Percentiles rank a stretch among this genome's conserved stretches.
phyloP scores from a whole-genome alignment of 768 basidiomycete species.

The Auricularia auricula-judae region DNA sequence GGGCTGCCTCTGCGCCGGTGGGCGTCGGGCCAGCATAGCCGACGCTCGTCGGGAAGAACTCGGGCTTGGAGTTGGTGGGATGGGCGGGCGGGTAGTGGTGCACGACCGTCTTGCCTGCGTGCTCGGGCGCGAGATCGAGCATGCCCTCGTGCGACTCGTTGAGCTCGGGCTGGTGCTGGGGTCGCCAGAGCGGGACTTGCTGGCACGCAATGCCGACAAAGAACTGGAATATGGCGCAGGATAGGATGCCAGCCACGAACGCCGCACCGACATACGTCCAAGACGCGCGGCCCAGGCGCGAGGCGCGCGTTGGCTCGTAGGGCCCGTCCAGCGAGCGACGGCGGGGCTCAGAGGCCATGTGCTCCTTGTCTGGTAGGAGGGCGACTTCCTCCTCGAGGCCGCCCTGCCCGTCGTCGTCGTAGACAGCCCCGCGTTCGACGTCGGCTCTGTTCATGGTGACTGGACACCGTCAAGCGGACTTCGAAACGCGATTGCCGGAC shows the following conservation, averaged over 20 bases:
- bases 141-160: constrained; percentile 16
- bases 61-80: constrained; percentile 63
- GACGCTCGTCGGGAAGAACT: constrained; percentile 64
- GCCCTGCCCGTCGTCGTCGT: constrained; percentile 3
- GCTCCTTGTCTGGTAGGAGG: constrained; percentile 22
- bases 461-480: too few species aligned
- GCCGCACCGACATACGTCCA: constrained; percentile 32
- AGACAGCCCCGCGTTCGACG: constrained; percentile 3
- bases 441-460: background rate
- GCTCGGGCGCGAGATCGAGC: constrained; percentile 39
- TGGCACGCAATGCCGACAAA: constrained; percentile 30
- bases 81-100: constrained; percentile 62
- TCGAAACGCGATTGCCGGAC: too few species aligned
- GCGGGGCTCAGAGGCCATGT: constrained; percentile 1
- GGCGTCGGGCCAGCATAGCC: constrained; percentile 71
- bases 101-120: constrained; percentile 59
- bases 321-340: constrained; percentile 5
- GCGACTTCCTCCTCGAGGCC: constrained; percentile 21
- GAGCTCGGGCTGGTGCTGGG: background rate
- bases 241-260: constrained; percentile 42
- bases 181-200: constrained; percentile 1
- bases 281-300: constrained; percentile 5
- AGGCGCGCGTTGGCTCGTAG: constrained; percentile 15
- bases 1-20: constrained; percentile 23
- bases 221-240: constrained; percentile 40